Conservation (phyloP, 495 filamentous ascomycete species). For the Penicillium fimorum region DNA sequence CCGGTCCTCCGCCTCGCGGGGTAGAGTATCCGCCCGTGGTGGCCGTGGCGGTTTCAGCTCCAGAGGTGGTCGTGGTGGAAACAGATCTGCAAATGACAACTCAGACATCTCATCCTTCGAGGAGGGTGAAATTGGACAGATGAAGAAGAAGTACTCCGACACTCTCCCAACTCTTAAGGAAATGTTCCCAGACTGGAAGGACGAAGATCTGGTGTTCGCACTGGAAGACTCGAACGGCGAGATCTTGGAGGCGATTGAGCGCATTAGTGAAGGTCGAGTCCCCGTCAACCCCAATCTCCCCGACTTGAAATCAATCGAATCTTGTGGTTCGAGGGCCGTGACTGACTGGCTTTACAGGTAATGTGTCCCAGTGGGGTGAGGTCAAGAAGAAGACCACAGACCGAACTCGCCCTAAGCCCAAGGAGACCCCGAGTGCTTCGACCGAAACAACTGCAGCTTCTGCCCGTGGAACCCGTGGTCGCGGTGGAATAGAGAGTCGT, state of each 20-base stretch:
- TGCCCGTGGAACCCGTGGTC: conserved; percentile 61
- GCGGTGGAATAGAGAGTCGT: conserved; percentile 63
- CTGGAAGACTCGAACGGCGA: conserved; percentile 91
- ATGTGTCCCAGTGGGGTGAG: conserved; percentile 90
- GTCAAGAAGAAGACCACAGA: conserved; percentile 91
- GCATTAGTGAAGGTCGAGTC: conserved; percentile 82
- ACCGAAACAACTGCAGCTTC: conserved; percentile 47
- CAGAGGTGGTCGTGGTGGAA: conserved; percentile 66
- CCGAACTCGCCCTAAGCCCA: conserved; percentile 75
- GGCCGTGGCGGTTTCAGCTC: conserved; percentile 76
- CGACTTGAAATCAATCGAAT: background rate
- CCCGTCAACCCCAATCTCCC: conserved; percentile 7
- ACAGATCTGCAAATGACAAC: conserved; percentile 69
- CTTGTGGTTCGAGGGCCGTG: conserved; percentile 1
- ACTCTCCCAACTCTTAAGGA: conserved; percentile 79
- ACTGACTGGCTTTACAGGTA: conserved; percentile 56
- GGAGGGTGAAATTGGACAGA: conserved; percentile 83
- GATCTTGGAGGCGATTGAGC: conserved; percentile 75
- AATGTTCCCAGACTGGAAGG: conserved; percentile 88
- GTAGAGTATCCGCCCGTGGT: conserved; percentile 77
- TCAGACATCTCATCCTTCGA: conserved; percentile 57
- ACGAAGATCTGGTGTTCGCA: conserved; percentile 87
- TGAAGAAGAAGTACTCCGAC: conserved; percentile 81
- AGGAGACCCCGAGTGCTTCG: conserved; percentile 62
- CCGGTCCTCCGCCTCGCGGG: conserved; percentile 71